Evolutionary conservation across 164 flowering plant species (phyloP), one percentile per base, ranked within the genome.

Genomic region (Pachysandra terminalis): DNA sequence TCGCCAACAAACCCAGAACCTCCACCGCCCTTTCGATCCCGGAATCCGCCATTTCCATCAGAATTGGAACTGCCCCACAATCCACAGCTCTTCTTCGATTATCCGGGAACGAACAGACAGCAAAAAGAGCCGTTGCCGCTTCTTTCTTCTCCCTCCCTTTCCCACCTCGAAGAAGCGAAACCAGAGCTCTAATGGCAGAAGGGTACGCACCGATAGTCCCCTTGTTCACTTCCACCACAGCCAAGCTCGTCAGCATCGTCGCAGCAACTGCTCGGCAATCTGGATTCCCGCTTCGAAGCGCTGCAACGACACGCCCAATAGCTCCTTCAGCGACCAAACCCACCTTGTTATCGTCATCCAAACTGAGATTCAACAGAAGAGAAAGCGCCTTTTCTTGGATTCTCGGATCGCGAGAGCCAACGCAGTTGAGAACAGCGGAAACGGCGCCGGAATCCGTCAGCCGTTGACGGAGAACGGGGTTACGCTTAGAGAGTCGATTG

Each of bases 301-400:
- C 90, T 1, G 73, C 72, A 2, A 93, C 89, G 52, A 93, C 75
- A 27, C 76, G 77, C 2, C 82, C 84, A n/a, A 96, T 73, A 0
- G 82, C 90, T 0, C 99, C 99, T 56, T 96, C 99, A 0, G 98
- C 98, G 8, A 96, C 98, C 58, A 96, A 61, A 5, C 99, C 99
- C 62, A 96, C 99, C 64, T 93, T 93, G 76, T 84, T 85, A 66
- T 96, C 97, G 63, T 93, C 98, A 66, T 91, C 97, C 13, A 93
- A 64, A 62, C 93, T 87, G 66, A 96, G 85, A 71, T 87, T 86
- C 27, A 93, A 78, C 21, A 96, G 74, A 61, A 96, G 66, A 24
- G 77, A 61, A 0, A 96, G 81, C 7, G 91, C 87, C 21, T 85
- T 78, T 65, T 88, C 90, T 59, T 84, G 86, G 3, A 93, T 45